phyloP scores from a whole-genome alignment of 805 yeast species.

The Ogataea chonburiensis region DNA sequence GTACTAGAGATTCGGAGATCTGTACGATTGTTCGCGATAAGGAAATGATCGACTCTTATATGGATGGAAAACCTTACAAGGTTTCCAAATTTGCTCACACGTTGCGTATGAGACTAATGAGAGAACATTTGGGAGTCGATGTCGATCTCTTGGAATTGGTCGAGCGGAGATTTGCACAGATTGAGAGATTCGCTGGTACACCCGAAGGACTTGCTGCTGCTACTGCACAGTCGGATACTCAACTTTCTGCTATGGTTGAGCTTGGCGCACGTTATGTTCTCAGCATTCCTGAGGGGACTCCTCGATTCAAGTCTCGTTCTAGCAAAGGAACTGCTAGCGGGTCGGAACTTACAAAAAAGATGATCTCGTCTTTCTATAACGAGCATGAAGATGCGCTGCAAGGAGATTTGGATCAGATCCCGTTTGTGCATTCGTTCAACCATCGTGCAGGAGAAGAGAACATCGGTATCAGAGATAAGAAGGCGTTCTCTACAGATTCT shows the following conservation, averaged over 20 bases:
- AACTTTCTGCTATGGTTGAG: constrained; percentile 69
- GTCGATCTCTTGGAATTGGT: constrained; percentile 81
- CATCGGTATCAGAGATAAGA: constrained; percentile 78
- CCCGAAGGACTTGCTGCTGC: constrained; percentile 43
- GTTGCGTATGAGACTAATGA: constrained; percentile 85
- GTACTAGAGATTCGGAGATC: constrained; percentile 90
- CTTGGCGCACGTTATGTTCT: constrained; percentile 69
- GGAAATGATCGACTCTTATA: constrained; percentile 60
- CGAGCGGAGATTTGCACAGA: constrained; percentile 62
- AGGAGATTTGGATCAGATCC: constrained; percentile 30
- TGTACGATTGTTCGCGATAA: constrained; percentile 87
- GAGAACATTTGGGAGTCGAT: constrained; percentile 95
- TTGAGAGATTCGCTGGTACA: constrained; percentile 46
- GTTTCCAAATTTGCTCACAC: constrained; percentile 91
- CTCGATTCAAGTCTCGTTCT: constrained; percentile 27
- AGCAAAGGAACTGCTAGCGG: constrained; percentile 14
- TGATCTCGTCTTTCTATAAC: constrained; percentile 24
- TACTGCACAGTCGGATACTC: constrained; percentile 36
- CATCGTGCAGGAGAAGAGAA: constrained; percentile 88
- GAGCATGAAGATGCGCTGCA: constrained; percentile 21
- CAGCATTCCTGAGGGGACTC: constrained; percentile 34
- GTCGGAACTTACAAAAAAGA: constrained; percentile 18
- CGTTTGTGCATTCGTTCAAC: constrained; percentile 60
- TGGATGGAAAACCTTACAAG: constrained; percentile 79
- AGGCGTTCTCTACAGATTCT: constrained; percentile 76